Evolutionary conservation across 106 monocot genomes (phyloP), one percentile per base, ranked within the genome.

Genomic region (Chionographis japonica): DNA sequence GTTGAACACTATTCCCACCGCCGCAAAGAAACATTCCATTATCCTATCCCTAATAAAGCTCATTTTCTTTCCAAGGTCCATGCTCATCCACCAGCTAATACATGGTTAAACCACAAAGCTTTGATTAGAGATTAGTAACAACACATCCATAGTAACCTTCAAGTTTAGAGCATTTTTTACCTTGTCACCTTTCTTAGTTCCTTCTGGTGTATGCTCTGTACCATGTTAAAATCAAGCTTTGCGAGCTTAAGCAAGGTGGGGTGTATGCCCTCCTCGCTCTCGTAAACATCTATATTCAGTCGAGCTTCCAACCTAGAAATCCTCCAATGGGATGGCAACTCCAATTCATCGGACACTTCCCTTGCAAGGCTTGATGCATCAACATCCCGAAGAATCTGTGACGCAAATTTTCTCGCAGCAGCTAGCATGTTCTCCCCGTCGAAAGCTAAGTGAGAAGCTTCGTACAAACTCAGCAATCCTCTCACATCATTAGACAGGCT

Each of bases 301-400:
- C 69, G 68, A 53, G 70, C 17, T 13, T 77, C 55, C 36, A 77
- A 49, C 56, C 54, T 70, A 50, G 63, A 13, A 36, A 50, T 42
- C 39, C 70, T 70, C 77, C 77, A 77, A 50, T 70, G 70, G 27
- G 63, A 56, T 63, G 70, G 77, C 7, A 70, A 18, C 36, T 77
- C 77, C 70, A 69, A 41, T 19, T 68, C 68, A 69, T 62, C 60
- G 4, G 14, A 41, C 39, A 77, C 43, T 42, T 63, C 16, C 2
- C n/a, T 36, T 27, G 39, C 54, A 39, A 70, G 54, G 3, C 52
- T 42, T 56, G 20, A 60, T 40, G 35, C 12, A 35, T 49, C 57
- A 39, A 27, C 38, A 35, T 62, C 9, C 3, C 6, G 63, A 16
- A 77, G 41, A 43, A 16, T 18, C 49, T 57, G 38, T 2, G 43